phyloP scores from a whole-genome alignment of 1,139 yeast genomes.

The Pneumocystis canis region DNA sequence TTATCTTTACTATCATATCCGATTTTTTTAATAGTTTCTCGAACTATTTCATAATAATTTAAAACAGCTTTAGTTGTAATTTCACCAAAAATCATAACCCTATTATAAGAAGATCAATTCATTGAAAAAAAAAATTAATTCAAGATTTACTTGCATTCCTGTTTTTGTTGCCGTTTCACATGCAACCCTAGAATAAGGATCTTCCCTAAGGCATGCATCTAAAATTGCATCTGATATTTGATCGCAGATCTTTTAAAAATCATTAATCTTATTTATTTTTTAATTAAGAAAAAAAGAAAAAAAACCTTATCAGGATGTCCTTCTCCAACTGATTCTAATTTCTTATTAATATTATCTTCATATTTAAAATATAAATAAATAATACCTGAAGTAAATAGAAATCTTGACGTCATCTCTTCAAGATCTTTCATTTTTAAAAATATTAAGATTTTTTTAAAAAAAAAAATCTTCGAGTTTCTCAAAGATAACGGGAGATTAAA shows the following conservation, averaged over 20 bases:
- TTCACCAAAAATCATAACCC: conserved; percentile 98
- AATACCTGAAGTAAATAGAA: neutral
- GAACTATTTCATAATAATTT: conserved; percentile 92
- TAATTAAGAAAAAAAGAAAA: neutral
- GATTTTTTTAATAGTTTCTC: conserved; percentile 96
- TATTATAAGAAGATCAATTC: conserved; percentile 20
- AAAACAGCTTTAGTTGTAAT: conserved; percentile 90
- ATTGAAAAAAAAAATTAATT: neutral
- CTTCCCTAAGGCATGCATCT: conserved; percentile 92
- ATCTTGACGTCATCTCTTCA: neutral
- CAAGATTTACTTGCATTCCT: conserved; percentile 30
- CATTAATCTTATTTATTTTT: neutral
- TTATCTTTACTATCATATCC: conserved; percentile 93
- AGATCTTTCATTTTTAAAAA: neutral
- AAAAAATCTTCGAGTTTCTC: neutral
- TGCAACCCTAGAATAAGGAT: conserved; percentile 96
- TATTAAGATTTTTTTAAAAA: neutral
- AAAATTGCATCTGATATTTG: conserved; percentile 97
- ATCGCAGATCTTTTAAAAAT: conserved; percentile 68
- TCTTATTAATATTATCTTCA: neutral
- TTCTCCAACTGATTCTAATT: neutral
- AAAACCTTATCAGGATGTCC: neutral
- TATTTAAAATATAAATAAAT: neutral
- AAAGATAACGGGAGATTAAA: no score
- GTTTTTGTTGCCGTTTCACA: conserved; percentile 99